These are phyloP conservation scores for Xylaria bambusicola DNA, from an alignment of 495 filamentous ascomycete genomes.

Conservation along the genomic window DNA sequence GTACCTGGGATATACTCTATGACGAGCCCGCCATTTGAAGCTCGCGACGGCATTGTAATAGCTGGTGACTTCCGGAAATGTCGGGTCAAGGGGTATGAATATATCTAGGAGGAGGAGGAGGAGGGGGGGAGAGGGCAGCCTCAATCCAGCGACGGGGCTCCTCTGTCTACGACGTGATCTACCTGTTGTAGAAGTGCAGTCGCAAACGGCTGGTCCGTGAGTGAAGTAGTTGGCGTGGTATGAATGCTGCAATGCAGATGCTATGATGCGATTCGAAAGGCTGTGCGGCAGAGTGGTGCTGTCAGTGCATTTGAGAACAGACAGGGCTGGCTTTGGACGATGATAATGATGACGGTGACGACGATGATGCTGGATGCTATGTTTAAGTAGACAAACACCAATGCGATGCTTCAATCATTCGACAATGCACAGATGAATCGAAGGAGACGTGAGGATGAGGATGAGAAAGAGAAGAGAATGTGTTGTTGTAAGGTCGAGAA, in stretches of 20 bases:
- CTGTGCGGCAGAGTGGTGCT: too few species aligned
- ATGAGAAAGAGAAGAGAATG: constrained; percentile 12
- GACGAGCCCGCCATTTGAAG: constrained; percentile 53
- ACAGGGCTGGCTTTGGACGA: too few species aligned
- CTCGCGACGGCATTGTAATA: constrained; percentile 44
- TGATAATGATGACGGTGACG: too few species aligned
- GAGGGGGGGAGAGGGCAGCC: neutral
- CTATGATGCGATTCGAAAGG: too few species aligned
- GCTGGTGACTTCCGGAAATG: constrained; percentile 10
- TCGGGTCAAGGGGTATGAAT: neutral
- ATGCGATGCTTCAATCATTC: too few species aligned
- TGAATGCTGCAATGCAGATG: too few species aligned
- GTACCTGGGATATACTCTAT: constrained; percentile 62
- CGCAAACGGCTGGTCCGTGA: neutral
- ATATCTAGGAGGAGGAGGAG: neutral
- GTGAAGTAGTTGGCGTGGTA: neutral
- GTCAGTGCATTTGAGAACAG: too few species aligned
- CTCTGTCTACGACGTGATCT: too few species aligned
- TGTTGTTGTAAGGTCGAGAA: constrained; percentile 6
- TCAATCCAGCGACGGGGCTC: neutral
- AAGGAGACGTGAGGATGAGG: too few species aligned
- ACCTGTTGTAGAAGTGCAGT: too few species aligned
- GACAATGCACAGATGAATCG: too few species aligned
- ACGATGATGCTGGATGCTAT: neutral
- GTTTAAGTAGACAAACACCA: too few species aligned